These are phyloP conservation scores for Blechomonas ayalai DNA, from an alignment of 208 protist species.

Conservation along the genomic window DNA sequence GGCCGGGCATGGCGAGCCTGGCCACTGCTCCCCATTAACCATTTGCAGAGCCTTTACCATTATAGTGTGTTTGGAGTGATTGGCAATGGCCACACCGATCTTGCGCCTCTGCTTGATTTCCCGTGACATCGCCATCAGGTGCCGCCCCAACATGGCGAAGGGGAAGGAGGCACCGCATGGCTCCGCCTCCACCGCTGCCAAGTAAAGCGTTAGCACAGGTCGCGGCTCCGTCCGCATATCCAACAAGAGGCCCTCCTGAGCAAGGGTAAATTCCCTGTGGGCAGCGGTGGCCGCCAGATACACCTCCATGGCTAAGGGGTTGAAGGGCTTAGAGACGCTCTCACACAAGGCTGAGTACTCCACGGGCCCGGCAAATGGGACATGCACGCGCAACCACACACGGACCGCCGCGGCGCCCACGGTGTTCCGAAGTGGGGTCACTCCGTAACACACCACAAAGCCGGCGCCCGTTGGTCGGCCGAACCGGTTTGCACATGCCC, in stretches of 20 bases:
- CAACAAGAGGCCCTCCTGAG: constrained; percentile 25
- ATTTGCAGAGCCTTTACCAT: constrained; percentile 20
- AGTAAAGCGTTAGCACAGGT: constrained; percentile 34
- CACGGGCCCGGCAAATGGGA: constrained; percentile 45
- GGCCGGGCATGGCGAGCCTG: constrained; percentile 28
- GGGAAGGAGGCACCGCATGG: constrained; percentile 21
- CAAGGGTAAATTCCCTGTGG: constrained; percentile 14
- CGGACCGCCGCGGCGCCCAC: constrained; percentile 16
- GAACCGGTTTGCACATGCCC: constrained; percentile 64
- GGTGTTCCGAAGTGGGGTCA: constrained; percentile 7
- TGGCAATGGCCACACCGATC: constrained; percentile 44
- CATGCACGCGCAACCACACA: constrained; percentile 52
- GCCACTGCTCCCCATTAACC: constrained; percentile 43
- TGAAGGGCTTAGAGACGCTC: constrained; percentile 11
- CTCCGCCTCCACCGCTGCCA: constrained; percentile 7
- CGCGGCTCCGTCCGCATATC: constrained; percentile 28
- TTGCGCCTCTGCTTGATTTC: constrained; percentile 39
- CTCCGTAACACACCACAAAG: constrained; percentile 71
- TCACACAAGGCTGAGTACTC: constrained; percentile 30
- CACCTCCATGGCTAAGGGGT: constrained; percentile 42
- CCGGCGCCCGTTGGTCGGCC: constrained; percentile 62
- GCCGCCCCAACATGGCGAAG: constrained; percentile 30
- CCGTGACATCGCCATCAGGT: constrained; percentile 30
- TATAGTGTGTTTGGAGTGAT: constrained; percentile 32
- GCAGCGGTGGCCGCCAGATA: constrained; percentile 21